These are phyloP conservation scores for Candida dendrica DNA, from an alignment of 805 yeast genomes.

Conservation along the genomic window DNA sequence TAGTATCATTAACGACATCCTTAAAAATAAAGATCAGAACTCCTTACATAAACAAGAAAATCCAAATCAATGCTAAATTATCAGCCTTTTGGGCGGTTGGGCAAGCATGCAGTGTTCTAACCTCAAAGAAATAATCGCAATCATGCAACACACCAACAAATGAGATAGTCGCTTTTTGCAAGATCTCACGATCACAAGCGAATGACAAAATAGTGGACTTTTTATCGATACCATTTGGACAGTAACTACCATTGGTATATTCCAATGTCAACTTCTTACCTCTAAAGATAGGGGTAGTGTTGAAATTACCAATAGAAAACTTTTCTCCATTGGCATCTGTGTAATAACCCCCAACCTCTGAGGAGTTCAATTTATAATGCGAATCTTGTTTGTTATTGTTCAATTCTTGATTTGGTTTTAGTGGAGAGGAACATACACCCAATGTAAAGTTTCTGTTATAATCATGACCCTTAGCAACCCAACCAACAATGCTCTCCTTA, in stretches of 20 bases:
- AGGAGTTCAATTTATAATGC: constrained; percentile 23
- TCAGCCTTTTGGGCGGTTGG: constrained; percentile 67
- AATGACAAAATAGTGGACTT: constrained; percentile 65
- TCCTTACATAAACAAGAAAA: constrained; percentile 47
- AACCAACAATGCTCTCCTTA: constrained; percentile 30
- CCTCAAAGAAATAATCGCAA: constrained; percentile 80
- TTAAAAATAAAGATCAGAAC: constrained; percentile 32
- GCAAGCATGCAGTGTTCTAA: constrained; percentile 79
- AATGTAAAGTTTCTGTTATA: constrained; percentile 66
- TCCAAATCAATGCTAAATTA: constrained; percentile 58
- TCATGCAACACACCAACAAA: constrained; percentile 68
- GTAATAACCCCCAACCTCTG: constrained; percentile 52
- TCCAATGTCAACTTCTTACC: constrained; percentile 67
- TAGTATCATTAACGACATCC: no score
- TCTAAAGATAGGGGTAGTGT: constrained; percentile 55
- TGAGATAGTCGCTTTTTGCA: constrained; percentile 55
- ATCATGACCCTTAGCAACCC: constrained; percentile 68
- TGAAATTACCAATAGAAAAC: constrained; percentile 54
- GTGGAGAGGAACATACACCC: constrained; percentile 61
- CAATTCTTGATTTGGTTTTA: constrained; percentile 21
- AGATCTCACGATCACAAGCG: constrained; percentile 71
- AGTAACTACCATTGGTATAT: constrained; percentile 61
- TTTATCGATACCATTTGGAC: constrained; percentile 47
- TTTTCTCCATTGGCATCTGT: constrained; percentile 35
- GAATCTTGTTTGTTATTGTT: constrained; percentile 18